phyloP scores from a whole-genome alignment of 306 rosid species.

The Cucurbita ficifolia region DNA sequence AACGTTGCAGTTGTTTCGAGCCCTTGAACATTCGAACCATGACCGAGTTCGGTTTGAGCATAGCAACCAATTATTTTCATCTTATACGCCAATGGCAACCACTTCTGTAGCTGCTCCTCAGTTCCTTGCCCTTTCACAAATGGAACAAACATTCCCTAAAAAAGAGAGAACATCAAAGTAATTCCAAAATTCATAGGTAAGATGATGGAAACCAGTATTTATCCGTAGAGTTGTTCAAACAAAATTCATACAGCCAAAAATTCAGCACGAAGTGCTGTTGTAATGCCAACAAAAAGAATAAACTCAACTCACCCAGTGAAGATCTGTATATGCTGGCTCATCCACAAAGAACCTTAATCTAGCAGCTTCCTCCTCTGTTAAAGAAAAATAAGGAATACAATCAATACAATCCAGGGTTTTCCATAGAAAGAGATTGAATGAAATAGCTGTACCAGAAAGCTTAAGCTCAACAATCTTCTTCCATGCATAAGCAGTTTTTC shows the following conservation, averaged over 20 bases:
- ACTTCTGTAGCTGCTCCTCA: constrained; percentile 79
- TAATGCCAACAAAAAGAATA: constrained; percentile 6
- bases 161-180: neutral
- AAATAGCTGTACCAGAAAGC: constrained; percentile 40
- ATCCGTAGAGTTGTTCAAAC: neutral
- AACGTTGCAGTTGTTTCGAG: constrained; percentile 94
- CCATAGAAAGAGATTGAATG: neutral
- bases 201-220: neutral
- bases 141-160: constrained; percentile 90
- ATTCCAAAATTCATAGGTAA: neutral
- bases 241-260: neutral
- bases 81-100: constrained; percentile 80
- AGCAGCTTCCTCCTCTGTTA: constrained; percentile 69
- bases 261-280: neutral
- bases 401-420: neutral
- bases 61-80: constrained; percentile 98
- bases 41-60: constrained; percentile 99
- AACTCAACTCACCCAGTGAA: constrained; percentile 70
- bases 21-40: constrained; percentile 97
- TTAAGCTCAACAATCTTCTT: constrained; percentile 65
- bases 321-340: constrained; percentile 78
- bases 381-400: neutral
- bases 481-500: constrained; percentile 78
- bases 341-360: constrained; percentile 58
- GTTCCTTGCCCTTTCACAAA: constrained; percentile 78